Conservation (phyloP, 768 basidiomycete species). For the Pisolithus microcarpus region DNA sequence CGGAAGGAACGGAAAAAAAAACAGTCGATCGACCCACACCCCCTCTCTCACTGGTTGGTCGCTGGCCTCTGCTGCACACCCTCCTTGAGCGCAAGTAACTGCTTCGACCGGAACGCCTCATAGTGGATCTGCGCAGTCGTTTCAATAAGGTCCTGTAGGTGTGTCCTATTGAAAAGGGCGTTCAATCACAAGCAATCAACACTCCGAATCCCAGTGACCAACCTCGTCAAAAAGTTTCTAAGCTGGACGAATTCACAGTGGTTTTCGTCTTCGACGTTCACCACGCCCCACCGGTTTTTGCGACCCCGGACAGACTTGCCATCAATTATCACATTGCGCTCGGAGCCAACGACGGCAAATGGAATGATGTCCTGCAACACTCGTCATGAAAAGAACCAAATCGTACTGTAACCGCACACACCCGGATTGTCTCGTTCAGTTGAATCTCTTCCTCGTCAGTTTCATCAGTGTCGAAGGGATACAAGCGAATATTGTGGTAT, state of each 20-base stretch:
- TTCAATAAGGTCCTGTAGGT: constrained; percentile 97
- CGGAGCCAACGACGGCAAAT: constrained; percentile 97
- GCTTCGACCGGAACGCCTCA: constrained; percentile 98
- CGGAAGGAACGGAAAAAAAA: neutral
- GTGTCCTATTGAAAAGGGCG: constrained; percentile 53
- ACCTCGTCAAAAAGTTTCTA: constrained; percentile 93
- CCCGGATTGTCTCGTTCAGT: constrained; percentile 85
- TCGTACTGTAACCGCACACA: constrained; percentile 31
- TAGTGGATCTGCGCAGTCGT: constrained; percentile 99
- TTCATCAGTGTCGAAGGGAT: constrained; percentile 97
- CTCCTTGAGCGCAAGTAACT: constrained; percentile 94
- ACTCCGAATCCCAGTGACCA: constrained; percentile 14
- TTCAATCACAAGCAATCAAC: neutral
- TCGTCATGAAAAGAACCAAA: neutral
- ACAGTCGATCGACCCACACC: neutral
- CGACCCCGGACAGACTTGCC: constrained; percentile 93
- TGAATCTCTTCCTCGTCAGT: constrained; percentile 87
- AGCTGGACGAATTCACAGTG: constrained; percentile 99
- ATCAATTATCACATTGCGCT: constrained; percentile 90
- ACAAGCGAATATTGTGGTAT: constrained; percentile 88
- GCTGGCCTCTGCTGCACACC: constrained; percentile 67
- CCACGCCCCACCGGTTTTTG: constrained; percentile 97
- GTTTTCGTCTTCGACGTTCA: constrained; percentile 92
- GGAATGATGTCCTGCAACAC: constrained; percentile 76
- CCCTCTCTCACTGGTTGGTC: constrained; percentile 30